Evolutionary conservation across 2,329 filamentous ascomycete species (phyloP).

Genomic region (Cercospora janseana): DNA sequence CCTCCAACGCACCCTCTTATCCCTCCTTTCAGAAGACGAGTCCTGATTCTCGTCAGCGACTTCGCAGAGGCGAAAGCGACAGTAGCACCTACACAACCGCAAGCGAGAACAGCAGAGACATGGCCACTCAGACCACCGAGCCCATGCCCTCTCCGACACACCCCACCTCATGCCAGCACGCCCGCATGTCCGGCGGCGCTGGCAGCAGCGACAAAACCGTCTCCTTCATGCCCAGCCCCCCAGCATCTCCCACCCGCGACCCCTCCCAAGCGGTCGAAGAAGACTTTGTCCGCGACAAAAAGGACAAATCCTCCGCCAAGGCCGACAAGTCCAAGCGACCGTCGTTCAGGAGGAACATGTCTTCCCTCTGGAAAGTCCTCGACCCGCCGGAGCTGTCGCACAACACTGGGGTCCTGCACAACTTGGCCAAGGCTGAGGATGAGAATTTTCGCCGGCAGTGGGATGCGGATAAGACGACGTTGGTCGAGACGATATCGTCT

Average conservation of each 20-base stretch:
- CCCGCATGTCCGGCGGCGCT: constrained; percentile 6
- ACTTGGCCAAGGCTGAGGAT: constrained; percentile 15
- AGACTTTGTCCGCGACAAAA: constrained; percentile 7
- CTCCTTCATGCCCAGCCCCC: constrained; percentile 1
- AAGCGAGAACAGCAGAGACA: constrained; percentile 10
- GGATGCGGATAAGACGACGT: constrained; percentile 5
- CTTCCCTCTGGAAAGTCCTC: constrained; percentile 21
- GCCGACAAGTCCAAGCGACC: constrained; percentile 10
- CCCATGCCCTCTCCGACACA: neutral
- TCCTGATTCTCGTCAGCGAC: constrained; percentile 29
- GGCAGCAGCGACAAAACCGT: constrained; percentile 6
- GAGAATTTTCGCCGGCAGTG: constrained; percentile 2
- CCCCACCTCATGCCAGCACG: neutral
- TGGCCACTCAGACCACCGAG: constrained; percentile 11
- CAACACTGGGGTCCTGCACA: constrained; percentile 20
- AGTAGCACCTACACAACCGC: constrained; percentile 11
- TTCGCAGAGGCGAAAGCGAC: constrained; percentile 11
- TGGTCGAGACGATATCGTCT: constrained; percentile 5
- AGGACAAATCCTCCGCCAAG: constrained; percentile 13
- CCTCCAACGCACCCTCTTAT: neutral
- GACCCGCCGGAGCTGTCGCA: constrained; percentile 19
- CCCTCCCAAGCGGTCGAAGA: constrained; percentile 1
- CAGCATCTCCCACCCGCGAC: neutral
- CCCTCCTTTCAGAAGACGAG: neutral
- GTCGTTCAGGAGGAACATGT: constrained; percentile 16